Conservation (phyloP, 306 rosid species). For the Pyrus betulifolia region DNA sequence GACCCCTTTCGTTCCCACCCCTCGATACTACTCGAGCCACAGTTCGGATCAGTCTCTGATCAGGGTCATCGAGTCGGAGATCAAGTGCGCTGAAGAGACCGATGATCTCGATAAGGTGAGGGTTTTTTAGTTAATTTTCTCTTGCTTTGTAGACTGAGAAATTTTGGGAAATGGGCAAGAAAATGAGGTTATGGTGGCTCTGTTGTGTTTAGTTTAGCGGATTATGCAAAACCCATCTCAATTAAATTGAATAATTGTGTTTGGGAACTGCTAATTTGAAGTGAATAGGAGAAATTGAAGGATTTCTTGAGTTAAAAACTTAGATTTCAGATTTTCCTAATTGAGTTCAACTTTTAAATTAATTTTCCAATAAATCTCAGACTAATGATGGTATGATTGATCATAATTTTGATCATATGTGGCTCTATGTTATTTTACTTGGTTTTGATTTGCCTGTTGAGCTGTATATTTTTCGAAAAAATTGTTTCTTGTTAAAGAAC, state of each 20-base stretch:
- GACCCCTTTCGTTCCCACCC: constrained; percentile 18
- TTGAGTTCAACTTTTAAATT: not conserved
- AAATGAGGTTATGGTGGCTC: not conserved
- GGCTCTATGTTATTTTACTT: not conserved
- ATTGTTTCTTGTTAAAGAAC: not conserved
- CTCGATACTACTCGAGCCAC: constrained; percentile 44
- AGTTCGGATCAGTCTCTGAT: constrained; percentile 49
- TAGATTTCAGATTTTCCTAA: not conserved
- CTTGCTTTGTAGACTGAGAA: not conserved
- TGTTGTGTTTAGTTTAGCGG: not conserved
- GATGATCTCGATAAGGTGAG: constrained; percentile 53
- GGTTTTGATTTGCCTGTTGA: not conserved
- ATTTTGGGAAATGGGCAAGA: not conserved
- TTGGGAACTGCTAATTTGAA: not conserved
- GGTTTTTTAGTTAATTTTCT: not conserved
- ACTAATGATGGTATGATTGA: not conserved
- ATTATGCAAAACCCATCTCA: not conserved
- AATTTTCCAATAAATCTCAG: not conserved
- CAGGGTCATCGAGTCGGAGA: constrained; percentile 61
- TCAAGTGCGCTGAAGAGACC: constrained; percentile 47
- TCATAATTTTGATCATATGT: not conserved
- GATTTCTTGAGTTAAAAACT: not conserved
- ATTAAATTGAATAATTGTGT: not conserved
- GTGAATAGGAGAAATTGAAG: not conserved
- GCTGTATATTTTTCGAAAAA: not conserved